Percentiles rank a stretch among this genome's conserved stretches.
Conservation (phyloP, 2,329 filamentous ascomycete species). For the Pezicula carpinea region DNA sequence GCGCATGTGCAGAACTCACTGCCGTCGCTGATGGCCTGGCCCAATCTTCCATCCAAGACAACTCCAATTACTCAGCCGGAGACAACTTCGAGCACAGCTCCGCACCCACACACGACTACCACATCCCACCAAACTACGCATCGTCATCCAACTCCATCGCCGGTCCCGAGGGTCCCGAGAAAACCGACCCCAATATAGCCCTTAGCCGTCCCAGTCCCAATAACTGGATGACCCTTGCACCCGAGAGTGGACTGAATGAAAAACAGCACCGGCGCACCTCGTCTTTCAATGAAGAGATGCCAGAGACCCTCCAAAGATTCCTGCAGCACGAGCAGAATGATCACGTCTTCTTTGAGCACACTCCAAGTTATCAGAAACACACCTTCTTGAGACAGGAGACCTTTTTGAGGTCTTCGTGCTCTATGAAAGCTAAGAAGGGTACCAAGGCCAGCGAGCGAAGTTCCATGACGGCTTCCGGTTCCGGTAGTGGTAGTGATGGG, state of each 20-base stretch:
- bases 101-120: conserved; percentile 1
- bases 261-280: background rate
- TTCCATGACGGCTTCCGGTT: conserved; percentile 4
- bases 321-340: background rate
- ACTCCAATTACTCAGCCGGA: conserved; percentile 2
- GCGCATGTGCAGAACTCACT: conserved; percentile 18
- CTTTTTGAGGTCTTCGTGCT: conserved; percentile 3
- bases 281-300: background rate
- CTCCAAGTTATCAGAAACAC: background rate
- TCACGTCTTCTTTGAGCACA: background rate
- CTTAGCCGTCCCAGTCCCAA: background rate
- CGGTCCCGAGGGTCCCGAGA: conserved; percentile 19
- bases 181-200: conserved; percentile 11
- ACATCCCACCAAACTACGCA: conserved; percentile 8
- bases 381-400: conserved; percentile 1
- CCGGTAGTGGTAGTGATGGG: conserved; percentile 8
- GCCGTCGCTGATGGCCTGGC: conserved; percentile 1
- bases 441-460: conserved; percentile 16
- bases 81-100: conserved; percentile 1
- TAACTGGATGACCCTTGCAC: background rate
- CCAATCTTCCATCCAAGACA: background rate
- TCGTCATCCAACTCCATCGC: conserved; percentile 6
- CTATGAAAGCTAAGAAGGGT: conserved; percentile 6
- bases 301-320: background rate
- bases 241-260: conserved; percentile 1